Evolutionary conservation across 352 stramenopile species (phyloP), one percentile per base, ranked within the genome.

Genomic region (Pythium rishiriense): DNA sequence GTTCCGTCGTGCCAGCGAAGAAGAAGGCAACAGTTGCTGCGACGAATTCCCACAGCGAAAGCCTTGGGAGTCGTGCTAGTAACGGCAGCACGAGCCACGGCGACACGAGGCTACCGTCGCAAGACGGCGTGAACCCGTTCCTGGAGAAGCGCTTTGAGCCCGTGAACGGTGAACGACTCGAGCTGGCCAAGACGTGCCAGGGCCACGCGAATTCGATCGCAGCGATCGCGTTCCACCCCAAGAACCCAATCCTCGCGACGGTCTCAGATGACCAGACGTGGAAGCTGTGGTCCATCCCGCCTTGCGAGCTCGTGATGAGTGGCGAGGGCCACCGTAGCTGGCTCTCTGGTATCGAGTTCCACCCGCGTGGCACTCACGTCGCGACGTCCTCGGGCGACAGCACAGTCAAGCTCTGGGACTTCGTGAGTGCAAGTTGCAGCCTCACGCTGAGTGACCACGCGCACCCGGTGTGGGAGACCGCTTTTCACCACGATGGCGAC

Each of bases 391-490:
- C 87, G 7, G 94, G 95, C 31, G 94, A 98, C 66, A 93, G 91
- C 64, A 97, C 90, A 8, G 83, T 98, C 57, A 98, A 98, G 72
- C 70, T 98, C 29, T 98, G 94, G 94, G 91, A 98, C 67, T 98
- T 98, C 68, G 79, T 92, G 19, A 79, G 79, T 46, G 92, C 93
- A 33, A 80, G 76, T 48, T 98, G 93, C 75, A 85, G 87, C 15
- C 72, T 91, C 41, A 98, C 93, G 43, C 78, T 98, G 43, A 78
- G 81, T 1, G 94, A 98, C 76, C 95, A 98, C 64, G 80, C 95
- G 17, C 94, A 98, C 67, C 87, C 93, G 1, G 91, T 98, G 50
- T 98, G 95, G 94, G 88, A 94, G 54, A 91, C 83, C 48, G 82
- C 78, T 21, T 98, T 97, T 68, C 93, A 98, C 76, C 88, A 97